Evolutionary conservation across 2,329 filamentous ascomycete genomes (phyloP).

Genomic region (Sporothrix humicola): DNA sequence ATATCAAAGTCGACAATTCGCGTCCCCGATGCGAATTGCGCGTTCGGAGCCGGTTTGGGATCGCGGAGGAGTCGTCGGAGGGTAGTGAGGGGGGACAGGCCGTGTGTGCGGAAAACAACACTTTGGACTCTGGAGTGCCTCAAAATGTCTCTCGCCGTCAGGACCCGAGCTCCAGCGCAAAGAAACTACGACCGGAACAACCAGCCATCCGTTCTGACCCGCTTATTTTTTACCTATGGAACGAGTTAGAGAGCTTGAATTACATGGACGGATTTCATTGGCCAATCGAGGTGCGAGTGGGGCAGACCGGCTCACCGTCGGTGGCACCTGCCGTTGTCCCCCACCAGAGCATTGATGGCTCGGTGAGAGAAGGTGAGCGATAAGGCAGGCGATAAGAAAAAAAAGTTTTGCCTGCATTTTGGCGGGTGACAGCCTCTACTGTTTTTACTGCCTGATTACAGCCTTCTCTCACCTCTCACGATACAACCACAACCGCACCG

Average conservation of each 20-base stretch:
- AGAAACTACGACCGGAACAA: conserved; percentile 35
- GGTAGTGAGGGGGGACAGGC: conserved; percentile 11
- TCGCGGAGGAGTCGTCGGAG: conserved; percentile 20
- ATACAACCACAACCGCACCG: conserved; percentile 49
- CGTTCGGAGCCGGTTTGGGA: conserved; percentile 34
- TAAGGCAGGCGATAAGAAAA: conserved; percentile 22
- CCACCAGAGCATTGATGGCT: conserved; percentile 10
- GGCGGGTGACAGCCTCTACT: neutral
- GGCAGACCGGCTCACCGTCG: neutral
- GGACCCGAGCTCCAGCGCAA: conserved; percentile 37
- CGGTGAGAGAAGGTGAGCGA: conserved; percentile 15
- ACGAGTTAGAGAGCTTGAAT: conserved; percentile 38
- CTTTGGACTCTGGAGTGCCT: conserved; percentile 15
- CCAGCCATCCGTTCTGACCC: conserved; percentile 34
- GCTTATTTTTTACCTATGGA: conserved; percentile 23
- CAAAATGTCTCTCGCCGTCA: conserved; percentile 36
- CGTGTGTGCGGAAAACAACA: conserved; percentile 31
- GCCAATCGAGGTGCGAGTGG: conserved; percentile 4
- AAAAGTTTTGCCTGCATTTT: conserved; percentile 26
- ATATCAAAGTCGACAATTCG: conserved; percentile 35
- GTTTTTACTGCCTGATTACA: no score
- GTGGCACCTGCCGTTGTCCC: conserved; percentile 7
- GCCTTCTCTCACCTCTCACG: neutral
- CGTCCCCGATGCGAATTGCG: conserved; percentile 45
- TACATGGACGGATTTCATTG: conserved; percentile 35